phyloP scores from a whole-genome alignment of 2,329 filamentous ascomycete species.

The Verticillium klebahnii region DNA sequence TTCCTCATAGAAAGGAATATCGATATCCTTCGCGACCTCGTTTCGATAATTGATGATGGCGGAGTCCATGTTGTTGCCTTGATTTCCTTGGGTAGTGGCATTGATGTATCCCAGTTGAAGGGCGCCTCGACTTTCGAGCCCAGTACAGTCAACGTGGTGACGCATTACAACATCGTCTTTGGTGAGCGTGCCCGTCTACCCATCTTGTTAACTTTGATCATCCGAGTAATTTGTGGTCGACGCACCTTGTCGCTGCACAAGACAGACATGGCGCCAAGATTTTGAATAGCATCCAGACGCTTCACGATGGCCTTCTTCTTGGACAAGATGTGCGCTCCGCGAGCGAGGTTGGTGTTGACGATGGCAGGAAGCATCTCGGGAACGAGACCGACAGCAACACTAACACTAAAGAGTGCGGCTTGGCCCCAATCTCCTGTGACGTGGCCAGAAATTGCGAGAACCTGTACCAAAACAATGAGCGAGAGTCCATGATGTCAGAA shows the following conservation, averaged over 20 bases:
- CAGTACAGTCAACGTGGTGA: constrained; percentile 15
- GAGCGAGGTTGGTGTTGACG: constrained; percentile 22
- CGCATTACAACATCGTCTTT: constrained; percentile 22
- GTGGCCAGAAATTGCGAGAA: constrained; percentile 18
- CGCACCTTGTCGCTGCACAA: constrained; percentile 21
- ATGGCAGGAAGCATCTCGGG: constrained; percentile 25
- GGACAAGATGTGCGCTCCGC: constrained; percentile 19
- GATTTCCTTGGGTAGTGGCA: constrained; percentile 16
- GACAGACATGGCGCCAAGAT: constrained; percentile 22
- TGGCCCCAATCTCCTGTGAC: constrained; percentile 19
- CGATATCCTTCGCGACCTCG: constrained; percentile 7
- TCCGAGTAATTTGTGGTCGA: background rate
- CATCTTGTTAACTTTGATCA: background rate
- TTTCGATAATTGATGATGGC: constrained; percentile 14
- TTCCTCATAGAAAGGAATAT: constrained; percentile 16
- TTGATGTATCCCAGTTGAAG: constrained; percentile 22
- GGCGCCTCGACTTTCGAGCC: constrained; percentile 13
- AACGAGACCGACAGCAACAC: constrained; percentile 22
- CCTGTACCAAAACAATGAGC: constrained; percentile 6
- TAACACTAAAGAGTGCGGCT: constrained; percentile 22
- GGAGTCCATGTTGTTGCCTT: constrained; percentile 22
- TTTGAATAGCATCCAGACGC: constrained; percentile 25
- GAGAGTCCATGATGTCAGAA: background rate
- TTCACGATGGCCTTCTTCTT: constrained; percentile 30
- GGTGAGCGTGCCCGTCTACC: constrained; percentile 20